Evolutionary conservation across 2,329 filamentous ascomycete species (phyloP).

Genomic region (Botrytis paeoniae): DNA sequence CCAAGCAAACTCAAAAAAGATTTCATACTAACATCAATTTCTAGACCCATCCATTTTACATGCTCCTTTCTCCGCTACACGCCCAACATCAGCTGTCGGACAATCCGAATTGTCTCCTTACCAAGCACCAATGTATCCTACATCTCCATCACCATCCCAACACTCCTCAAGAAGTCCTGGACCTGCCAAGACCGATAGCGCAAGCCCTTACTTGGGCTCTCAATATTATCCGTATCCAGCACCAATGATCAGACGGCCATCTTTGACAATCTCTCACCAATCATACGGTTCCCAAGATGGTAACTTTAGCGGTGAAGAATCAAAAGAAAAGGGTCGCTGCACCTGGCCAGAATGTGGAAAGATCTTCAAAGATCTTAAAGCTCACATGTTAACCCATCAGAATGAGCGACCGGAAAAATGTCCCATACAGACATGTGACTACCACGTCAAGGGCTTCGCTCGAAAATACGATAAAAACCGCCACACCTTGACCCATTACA

Average conservation of each 20-base stretch:
- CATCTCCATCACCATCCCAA: conserved; percentile 36
- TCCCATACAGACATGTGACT: conserved; percentile 89
- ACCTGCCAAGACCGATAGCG: conserved; percentile 33
- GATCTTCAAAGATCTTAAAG: conserved; percentile 64
- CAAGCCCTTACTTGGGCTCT: conserved; percentile 35
- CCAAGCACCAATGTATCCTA: conserved; percentile 34
- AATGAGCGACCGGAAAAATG: conserved; percentile 94
- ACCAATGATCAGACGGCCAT: conserved; percentile 28
- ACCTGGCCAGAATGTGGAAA: conserved; percentile 57
- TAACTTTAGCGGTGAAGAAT: conserved; percentile 37
- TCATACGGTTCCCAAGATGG: conserved; percentile 35
- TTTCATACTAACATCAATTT: conserved; percentile 29
- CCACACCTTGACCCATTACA: conserved; percentile 94
- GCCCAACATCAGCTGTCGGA: conserved; percentile 30
- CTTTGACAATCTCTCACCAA: conserved; percentile 31
- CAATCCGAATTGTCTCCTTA: conserved; percentile 32
- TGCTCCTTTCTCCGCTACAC: conserved; percentile 29
- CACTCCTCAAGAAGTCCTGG: conserved; percentile 34
- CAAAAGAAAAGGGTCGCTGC: conserved; percentile 43
- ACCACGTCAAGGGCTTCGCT: conserved; percentile 90
- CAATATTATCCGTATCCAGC: conserved; percentile 36
- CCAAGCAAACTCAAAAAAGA: conserved; percentile 11
- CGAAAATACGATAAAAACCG: conserved; percentile 98
- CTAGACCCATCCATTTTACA: conserved; percentile 38
- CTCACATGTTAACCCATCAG: conserved; percentile 96